Base-by-base conservation (phyloP, 106 monocot species). In the Phalaenopsis equestris region DNA sequence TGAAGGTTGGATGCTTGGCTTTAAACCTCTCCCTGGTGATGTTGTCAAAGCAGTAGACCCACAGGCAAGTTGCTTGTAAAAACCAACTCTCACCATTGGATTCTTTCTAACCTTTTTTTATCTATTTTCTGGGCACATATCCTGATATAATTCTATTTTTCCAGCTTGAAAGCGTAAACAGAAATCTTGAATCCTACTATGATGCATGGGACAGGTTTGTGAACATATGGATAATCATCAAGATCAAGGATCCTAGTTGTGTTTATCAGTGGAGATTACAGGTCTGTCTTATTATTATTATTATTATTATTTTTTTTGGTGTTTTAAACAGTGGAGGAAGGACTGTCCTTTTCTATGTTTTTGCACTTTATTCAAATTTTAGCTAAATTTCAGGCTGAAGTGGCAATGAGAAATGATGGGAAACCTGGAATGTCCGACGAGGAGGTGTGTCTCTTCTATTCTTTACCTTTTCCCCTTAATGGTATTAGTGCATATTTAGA, bases 1-100 rank as follows among this genome's bases (percentile, higher is more conserved):
- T 84, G 98, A 99, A 88, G 98, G 98, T 41, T 99, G 98, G 98
- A 99, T 99, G 98, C 98, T 99, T 83, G 98, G 98, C 24, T 99
- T 99, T 81, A 92, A 93, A 81, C 98, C 90, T 83, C 89, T 94
- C 80, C 89, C 94, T 47, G 83, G 79, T 85, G 90, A 94, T 82
- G 88, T 79, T 76, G 98, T 93, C 41, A 93, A 90, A 88, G 86
- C 86, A 81, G 94, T 99, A 75, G 94, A 99, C 65, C 91, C 94
- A 30, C 98, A 94, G 98, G 94, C 87, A 42, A 84, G 79, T 82
- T 77, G 2, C 67, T 38, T 65, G 15, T 18, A 67, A 24, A 75
- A 61, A 45, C 30, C 41, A 1, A 39, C 3, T 17, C 15, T n/a
- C 45, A 43, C 43, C 43, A 19, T 6, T 74, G 19, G 12, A 19